These are phyloP conservation scores for Rhodamnia argentea DNA, from an alignment of 345 rosid species.

Conservation along the genomic window DNA sequence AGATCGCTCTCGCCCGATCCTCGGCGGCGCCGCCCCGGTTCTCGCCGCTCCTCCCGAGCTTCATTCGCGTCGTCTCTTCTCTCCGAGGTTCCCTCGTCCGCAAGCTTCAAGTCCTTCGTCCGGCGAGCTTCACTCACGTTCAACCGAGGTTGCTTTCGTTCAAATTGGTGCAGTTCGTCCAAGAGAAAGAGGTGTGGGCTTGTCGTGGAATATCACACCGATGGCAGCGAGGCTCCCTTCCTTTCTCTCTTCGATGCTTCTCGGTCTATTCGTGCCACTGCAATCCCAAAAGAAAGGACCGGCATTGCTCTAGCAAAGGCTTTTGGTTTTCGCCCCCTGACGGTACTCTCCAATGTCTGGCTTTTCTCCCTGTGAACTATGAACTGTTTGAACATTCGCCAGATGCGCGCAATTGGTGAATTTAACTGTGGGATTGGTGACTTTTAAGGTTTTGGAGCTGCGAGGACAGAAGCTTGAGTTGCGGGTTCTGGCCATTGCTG, in stretches of 20 bases:
- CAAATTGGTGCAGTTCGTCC: not conserved
- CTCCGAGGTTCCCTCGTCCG: not conserved
- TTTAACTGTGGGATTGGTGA: not conserved
- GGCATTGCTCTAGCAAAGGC: constrained; percentile 75
- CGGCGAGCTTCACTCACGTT: not conserved
- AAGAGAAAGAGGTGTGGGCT: not conserved
- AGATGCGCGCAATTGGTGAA: not conserved
- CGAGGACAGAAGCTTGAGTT: constrained; percentile 74
- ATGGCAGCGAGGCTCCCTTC: not conserved
- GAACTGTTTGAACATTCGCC: rapidly evolving
- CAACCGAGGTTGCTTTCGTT: not conserved
- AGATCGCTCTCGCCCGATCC: not conserved
- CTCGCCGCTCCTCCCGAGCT: not conserved
- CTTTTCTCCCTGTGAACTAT: not conserved
- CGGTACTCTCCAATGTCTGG: constrained; percentile 16
- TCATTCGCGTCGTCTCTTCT: not conserved
- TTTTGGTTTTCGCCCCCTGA: constrained; percentile 45
- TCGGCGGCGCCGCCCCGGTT: not conserved
- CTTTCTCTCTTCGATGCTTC: not conserved
- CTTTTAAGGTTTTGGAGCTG: constrained; percentile 52
- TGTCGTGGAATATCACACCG: not conserved
- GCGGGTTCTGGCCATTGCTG: constrained; percentile 49
- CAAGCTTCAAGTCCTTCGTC: not conserved
- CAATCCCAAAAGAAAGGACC: constrained; percentile 11
- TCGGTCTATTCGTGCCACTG: not conserved